Evolutionary conservation across 768 basidiomycete species (phyloP).

Genomic region (Lentinula detonsa): DNA sequence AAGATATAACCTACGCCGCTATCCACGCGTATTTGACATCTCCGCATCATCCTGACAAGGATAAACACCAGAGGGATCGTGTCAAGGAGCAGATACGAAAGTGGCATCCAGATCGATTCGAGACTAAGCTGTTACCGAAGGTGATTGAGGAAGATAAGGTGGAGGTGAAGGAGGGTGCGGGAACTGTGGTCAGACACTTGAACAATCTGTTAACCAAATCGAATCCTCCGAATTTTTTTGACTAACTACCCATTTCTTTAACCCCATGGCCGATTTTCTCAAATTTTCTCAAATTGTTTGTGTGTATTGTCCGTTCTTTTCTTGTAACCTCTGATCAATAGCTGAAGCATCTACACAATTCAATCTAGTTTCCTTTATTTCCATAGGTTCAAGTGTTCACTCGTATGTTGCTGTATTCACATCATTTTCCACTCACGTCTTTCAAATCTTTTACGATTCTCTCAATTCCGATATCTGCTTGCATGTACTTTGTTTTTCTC

Average conservation of each 20-base stretch:
- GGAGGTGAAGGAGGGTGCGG: conserved; percentile 67
- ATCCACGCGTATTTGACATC: conserved; percentile 62
- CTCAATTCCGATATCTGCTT: neutral
- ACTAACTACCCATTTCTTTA: conserved; percentile 11
- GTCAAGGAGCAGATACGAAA: conserved; percentile 68
- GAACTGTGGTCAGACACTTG: conserved; percentile 61
- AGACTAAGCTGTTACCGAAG: conserved; percentile 59
- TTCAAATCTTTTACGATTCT: too few species aligned
- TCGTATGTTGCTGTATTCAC: neutral
- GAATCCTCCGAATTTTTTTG: conserved; percentile 32
- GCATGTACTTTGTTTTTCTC: neutral
- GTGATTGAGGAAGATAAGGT: conserved; percentile 60
- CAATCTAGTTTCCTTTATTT: neutral
- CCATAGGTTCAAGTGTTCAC: neutral
- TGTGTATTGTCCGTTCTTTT: neutral
- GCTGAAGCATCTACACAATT: neutral
- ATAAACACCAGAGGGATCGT: conserved; percentile 58
- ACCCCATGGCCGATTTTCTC: neutral
- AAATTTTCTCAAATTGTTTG: too few species aligned
- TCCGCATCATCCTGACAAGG: conserved; percentile 44
- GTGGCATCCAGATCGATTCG: conserved; percentile 85
- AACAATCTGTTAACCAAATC: conserved; percentile 61
- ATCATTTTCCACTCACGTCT: neutral
- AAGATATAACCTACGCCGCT: conserved; percentile 51
- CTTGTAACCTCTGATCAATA: neutral